Evolutionary conservation across 768 basidiomycete genomes (phyloP).

Genomic region (Lentinula edodes): DNA sequence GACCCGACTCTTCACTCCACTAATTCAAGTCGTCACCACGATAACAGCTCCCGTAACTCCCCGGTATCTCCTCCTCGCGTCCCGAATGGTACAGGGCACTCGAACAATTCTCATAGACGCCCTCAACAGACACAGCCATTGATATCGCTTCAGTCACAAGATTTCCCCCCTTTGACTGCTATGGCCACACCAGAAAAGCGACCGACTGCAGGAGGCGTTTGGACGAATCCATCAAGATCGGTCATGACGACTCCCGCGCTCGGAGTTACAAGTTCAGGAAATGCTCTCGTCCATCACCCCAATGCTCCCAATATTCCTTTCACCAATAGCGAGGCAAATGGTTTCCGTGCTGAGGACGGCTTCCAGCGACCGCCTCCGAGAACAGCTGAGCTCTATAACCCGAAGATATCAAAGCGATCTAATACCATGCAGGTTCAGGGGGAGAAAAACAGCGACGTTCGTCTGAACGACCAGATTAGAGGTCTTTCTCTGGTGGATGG

Average conservation of each 20-base stretch:
- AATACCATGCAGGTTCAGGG: neutral
- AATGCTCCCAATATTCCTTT: slow-evolving; percentile 13
- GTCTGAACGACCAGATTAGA: neutral
- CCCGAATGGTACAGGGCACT: slow-evolving; percentile 30
- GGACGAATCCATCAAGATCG: slow-evolving; percentile 60
- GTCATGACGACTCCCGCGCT: slow-evolving; percentile 37
- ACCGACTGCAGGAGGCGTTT: slow-evolving; percentile 59
- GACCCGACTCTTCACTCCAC: slow-evolving; percentile 60
- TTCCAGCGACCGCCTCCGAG: slow-evolving; percentile 47
- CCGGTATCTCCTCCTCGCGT: slow-evolving; percentile 34
- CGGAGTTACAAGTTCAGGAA: slow-evolving; percentile 10
- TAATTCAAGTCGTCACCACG: slow-evolving; percentile 50
- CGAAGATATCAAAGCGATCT: slow-evolving; percentile 19
- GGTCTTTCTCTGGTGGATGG: neutral
- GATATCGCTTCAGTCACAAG: slow-evolving; percentile 46
- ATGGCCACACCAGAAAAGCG: slow-evolving; percentile 44
- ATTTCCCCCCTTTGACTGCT: slow-evolving; percentile 67
- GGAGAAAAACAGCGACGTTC: neutral
- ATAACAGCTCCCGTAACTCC: slow-evolving; percentile 32
- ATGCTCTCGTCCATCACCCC: slow-evolving; percentile 27
- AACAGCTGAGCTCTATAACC: slow-evolving; percentile 32
- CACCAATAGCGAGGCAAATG: slow-evolving; percentile 13
- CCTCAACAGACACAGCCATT: slow-evolving; percentile 27
- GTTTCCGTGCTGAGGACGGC: slow-evolving; percentile 35
- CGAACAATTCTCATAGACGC: slow-evolving; percentile 18